phyloP scores from a whole-genome alignment of 2,329 filamentous ascomycete species.

The Rhynchosporium secalis region DNA sequence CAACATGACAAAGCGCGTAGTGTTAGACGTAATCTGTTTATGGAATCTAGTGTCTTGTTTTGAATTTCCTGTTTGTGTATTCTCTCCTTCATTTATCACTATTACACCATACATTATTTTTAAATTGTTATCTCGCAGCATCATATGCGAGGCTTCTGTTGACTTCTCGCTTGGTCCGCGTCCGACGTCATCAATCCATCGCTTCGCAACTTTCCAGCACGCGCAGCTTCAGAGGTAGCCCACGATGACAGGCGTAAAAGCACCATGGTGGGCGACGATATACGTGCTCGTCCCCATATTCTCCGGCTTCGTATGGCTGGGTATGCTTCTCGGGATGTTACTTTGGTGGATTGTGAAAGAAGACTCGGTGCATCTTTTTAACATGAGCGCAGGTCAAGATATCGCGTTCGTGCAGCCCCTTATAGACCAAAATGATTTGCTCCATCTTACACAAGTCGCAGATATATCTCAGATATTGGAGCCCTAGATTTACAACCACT shows the following conservation, averaged over 20 bases:
- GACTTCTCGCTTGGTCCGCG: background rate
- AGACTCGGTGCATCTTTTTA: conserved; percentile 51
- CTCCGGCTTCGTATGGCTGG: conserved; percentile 31
- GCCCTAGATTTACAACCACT: conserved; percentile 66
- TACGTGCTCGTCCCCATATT: conserved; percentile 26
- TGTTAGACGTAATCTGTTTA: background rate
- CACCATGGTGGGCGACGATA: conserved; percentile 13
- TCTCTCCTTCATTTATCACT: too few relatives aligned
- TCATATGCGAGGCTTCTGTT: background rate
- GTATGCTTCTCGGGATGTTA: conserved; percentile 27
- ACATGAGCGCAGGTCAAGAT: conserved; percentile 56
- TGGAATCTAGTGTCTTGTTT: background rate
- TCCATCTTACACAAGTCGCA: conserved; percentile 56
- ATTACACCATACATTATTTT: background rate
- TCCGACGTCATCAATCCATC: background rate
- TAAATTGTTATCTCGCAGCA: background rate
- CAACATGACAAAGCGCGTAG: conserved; percentile 6
- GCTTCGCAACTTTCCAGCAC: background rate
- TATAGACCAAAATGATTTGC: conserved; percentile 47
- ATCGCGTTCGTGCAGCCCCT: conserved; percentile 43
- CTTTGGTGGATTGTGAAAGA: conserved; percentile 61
- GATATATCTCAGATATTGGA: conserved; percentile 69
- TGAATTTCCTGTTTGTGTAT: background rate
- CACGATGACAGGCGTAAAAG: background rate
- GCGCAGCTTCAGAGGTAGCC: background rate